Percentiles rank a stretch among this genome's conserved stretches.
phyloP scores from a whole-genome alignment of 768 basidiomycete species.

The Suillus americanus region DNA sequence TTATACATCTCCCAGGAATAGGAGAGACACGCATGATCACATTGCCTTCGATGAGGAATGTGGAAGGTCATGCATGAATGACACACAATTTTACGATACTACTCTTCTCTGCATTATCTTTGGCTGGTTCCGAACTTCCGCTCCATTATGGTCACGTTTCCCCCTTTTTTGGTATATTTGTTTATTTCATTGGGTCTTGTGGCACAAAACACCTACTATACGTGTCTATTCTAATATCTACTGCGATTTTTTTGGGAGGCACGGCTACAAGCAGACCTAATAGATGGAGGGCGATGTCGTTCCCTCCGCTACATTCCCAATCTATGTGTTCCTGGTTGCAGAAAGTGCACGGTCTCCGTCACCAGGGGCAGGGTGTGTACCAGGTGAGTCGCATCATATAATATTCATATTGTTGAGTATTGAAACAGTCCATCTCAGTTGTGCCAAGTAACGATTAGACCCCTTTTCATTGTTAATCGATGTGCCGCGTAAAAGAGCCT shows the following conservation, averaged over 20 bases:
- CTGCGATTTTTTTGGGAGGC: not conserved
- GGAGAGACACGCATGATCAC: not conserved
- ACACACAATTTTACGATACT: slow-evolving; percentile 4
- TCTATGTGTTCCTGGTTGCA: slow-evolving; percentile 1
- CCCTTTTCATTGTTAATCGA: not conserved
- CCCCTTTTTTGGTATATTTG: not conserved
- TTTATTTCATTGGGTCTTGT: slow-evolving; percentile 4
- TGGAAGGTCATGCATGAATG: slow-evolving; percentile 1
- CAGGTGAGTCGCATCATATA: not conserved
- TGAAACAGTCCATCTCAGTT: not conserved
- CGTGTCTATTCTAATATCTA: not conserved
- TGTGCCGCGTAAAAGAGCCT: not conserved
- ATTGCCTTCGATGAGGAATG: slow-evolving; percentile 1
- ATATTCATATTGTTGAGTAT: not conserved
- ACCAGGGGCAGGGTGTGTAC: not conserved
- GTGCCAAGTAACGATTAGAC: not conserved
- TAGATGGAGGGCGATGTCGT: not conserved
- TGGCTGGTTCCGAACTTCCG: slow-evolving; percentile 6
- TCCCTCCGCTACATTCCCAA: not conserved
- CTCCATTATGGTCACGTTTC: not conserved
- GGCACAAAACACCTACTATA: not conserved
- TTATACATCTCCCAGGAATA: not conserved
- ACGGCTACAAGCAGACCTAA: not conserved
- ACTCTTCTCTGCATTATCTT: slow-evolving; percentile 2
- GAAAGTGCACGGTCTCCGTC: not conserved